phyloP scores from a whole-genome alignment of 2,329 filamentous ascomycete genomes.

The Cladosporium phlei region DNA sequence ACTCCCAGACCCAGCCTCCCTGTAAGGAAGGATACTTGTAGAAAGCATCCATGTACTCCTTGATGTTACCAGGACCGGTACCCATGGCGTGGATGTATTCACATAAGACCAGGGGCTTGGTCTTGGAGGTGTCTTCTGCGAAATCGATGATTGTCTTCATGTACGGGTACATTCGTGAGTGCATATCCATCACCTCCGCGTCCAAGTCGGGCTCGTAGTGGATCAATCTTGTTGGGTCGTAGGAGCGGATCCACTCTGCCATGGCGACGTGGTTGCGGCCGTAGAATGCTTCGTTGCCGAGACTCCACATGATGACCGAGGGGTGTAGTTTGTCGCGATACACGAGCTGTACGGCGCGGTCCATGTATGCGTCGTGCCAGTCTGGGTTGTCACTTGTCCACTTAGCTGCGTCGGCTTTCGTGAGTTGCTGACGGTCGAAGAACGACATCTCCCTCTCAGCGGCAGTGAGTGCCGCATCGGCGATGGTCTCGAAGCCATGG shows the following conservation, averaged over 20 bases:
- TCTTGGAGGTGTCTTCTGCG: constrained; percentile 33
- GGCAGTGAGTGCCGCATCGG: constrained; percentile 18
- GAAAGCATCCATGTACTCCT: constrained; percentile 64
- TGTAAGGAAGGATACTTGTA: constrained; percentile 57
- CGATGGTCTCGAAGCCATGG: constrained; percentile 40
- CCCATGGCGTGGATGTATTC: constrained; percentile 64
- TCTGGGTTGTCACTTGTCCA: constrained; percentile 58
- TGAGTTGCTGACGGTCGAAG: constrained; percentile 42
- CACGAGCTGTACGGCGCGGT: constrained; percentile 60
- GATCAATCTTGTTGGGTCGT: constrained; percentile 56
- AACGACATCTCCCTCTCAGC: constrained; percentile 10
- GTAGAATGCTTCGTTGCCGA: constrained; percentile 71
- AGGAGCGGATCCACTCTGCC: constrained; percentile 56
- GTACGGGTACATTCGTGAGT: constrained; percentile 62
- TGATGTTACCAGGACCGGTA: constrained; percentile 65
- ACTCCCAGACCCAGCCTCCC: constrained; percentile 53
- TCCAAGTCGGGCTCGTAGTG: constrained; percentile 64
- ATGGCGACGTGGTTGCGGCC: constrained; percentile 64
- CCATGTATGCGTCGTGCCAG: constrained; percentile 62
- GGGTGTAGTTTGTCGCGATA: constrained; percentile 67
- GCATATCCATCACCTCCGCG: constrained; percentile 60
- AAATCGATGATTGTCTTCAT: constrained; percentile 50
- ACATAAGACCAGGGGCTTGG: constrained; percentile 55
- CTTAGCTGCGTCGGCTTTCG: constrained; percentile 50
- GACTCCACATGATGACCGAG: constrained; percentile 67